Conservation (phyloP, 148 eudicot genomes). For the Spergularia marina region DNA sequence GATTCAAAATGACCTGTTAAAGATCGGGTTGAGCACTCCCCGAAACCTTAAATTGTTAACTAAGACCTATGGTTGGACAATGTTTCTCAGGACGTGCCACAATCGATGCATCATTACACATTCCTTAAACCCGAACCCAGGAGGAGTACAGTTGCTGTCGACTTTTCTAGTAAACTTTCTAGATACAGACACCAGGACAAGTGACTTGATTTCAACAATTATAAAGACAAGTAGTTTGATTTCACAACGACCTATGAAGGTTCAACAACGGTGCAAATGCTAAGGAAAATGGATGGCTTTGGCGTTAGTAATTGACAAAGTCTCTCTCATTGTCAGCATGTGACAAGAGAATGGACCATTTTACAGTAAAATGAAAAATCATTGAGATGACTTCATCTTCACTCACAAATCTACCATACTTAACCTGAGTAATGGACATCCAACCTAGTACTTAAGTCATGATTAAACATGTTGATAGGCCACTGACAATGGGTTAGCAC, state of each 20-base stretch:
- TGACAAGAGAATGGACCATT: neutral
- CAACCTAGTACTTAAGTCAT: neutral
- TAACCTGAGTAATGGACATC: neutral
- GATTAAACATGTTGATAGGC: neutral
- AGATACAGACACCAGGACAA: neutral
- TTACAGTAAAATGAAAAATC: neutral
- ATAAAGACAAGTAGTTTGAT: slow-evolving; percentile 3
- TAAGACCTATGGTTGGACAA: no score
- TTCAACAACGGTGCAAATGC: slow-evolving; percentile 17
- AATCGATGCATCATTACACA: no score
- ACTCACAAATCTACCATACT: no score
- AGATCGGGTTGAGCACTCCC: no score
- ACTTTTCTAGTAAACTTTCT: neutral
- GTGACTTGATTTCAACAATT: neutral
- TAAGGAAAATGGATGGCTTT: neutral
- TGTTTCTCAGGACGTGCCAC: no score
- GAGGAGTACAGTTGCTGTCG: neutral
- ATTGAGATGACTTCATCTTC: neutral
- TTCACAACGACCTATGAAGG: neutral
- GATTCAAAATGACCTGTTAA: no score
- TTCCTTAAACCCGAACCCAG: neutral
- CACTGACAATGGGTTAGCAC: neutral
- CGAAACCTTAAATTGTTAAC: no score
- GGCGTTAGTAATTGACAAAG: neutral
- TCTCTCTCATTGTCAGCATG: neutral